Conservation (phyloP, 2,329 filamentous ascomycete species). For the Acrodontium crateriforme region DNA sequence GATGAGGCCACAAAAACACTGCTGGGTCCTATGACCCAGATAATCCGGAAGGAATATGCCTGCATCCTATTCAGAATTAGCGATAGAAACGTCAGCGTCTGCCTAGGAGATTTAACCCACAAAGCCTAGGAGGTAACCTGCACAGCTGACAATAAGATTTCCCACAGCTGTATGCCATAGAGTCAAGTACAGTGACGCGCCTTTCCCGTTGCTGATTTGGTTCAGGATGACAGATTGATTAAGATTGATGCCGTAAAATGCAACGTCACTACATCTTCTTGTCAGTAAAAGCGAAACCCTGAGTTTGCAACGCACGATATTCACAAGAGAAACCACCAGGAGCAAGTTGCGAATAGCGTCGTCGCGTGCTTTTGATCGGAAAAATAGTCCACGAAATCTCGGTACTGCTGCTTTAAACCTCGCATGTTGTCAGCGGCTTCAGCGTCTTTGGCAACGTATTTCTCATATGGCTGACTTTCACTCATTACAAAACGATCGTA, state of each 20-base stretch:
- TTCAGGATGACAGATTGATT: conserved; percentile 4
- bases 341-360: conserved; percentile 1
- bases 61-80: not conserved
- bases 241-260: conserved; percentile 5
- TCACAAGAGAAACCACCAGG: conserved; percentile 3
- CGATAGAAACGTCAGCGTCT: no score
- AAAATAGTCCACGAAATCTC: conserved; percentile 2
- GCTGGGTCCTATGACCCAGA: conserved; percentile 2
- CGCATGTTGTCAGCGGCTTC: no score
- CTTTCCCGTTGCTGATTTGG: conserved; percentile 2
- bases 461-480: conserved; percentile 2
- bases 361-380: conserved; percentile 1
- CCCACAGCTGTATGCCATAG: conserved; percentile 4
- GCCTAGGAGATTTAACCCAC: no score
- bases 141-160: conserved; percentile 4
- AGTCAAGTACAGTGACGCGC: conserved; percentile 2
- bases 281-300: not conserved
- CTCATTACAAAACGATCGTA: conserved; percentile 1
- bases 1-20: conserved; percentile 1
- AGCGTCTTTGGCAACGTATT: conserved; percentile 2
- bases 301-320: not conserved
- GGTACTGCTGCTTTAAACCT: conserved; percentile 2
- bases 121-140: conserved; percentile 5
- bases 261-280: conserved; percentile 2
- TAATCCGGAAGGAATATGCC: conserved; percentile 1